Evolutionary conservation across 768 basidiomycete genomes (phyloP).

Genomic region (Pluteus cervinus): DNA sequence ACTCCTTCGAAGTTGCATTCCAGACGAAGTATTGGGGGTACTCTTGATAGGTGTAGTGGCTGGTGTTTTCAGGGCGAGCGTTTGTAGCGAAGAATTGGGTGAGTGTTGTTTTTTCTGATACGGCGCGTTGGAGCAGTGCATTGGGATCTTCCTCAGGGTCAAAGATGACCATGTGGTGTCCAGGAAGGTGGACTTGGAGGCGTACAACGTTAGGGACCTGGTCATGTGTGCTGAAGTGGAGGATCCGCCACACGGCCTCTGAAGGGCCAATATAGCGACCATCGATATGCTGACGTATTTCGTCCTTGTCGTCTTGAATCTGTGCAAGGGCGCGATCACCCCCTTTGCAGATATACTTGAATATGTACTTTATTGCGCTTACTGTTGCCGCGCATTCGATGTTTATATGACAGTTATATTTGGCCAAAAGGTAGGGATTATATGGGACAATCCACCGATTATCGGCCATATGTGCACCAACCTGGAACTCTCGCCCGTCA

Average conservation of each 20-base stretch:
- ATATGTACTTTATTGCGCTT: conserved; percentile 35
- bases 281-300: conserved; percentile 29
- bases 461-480: conserved; percentile 14
- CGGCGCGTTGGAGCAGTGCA: conserved; percentile 2
- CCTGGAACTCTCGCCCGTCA: conserved; percentile 21
- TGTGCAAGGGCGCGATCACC: conserved; percentile 25
- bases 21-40: conserved; percentile 26
- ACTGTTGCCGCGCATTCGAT: conserved; percentile 18
- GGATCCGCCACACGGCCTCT: no score
- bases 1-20: conserved; percentile 8
- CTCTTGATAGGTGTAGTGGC: conserved; percentile 26
- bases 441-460: conserved; percentile 38
- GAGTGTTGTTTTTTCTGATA: conserved; percentile 18
- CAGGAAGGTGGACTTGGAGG: no score
- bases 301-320: conserved; percentile 29
- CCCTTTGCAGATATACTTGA: conserved; percentile 48
- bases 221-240: no score
- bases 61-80: conserved; percentile 10
- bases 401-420: conserved; percentile 5
- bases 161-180: conserved; percentile 1
- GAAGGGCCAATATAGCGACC: no score
- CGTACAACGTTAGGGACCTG: no score
- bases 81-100: conserved; percentile 26
- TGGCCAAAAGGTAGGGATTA: not conserved
- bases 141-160: not conserved